phyloP scores from a whole-genome alignment of 305 asterid species.

The Solanum hybrid region DNA sequence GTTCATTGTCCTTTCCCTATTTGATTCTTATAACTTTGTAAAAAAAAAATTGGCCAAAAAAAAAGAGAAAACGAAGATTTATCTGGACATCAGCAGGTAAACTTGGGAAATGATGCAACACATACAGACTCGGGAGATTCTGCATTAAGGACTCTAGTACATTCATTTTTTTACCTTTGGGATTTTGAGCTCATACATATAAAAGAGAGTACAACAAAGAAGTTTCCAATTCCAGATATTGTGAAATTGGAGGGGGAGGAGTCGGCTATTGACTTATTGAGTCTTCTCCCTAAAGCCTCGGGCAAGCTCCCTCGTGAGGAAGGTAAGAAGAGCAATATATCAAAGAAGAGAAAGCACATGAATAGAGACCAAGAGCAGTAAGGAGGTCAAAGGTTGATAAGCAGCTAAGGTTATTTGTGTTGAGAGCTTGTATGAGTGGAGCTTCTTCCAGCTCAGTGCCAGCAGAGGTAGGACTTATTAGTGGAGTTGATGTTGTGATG shows the following conservation, averaged over 20 bases:
- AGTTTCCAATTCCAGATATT: too few relatives aligned
- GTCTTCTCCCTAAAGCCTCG: background rate
- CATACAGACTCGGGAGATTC: background rate
- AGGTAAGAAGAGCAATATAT: too few relatives aligned
- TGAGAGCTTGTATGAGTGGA: background rate
- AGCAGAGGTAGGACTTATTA: background rate
- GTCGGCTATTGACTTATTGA: too few relatives aligned
- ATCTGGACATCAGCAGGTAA: background rate
- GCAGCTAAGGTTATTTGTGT: background rate
- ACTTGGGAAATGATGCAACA: background rate
- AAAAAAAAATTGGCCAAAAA: too few relatives aligned
- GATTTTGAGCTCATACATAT: background rate
- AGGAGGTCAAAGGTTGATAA: background rate
- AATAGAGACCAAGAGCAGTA: background rate
- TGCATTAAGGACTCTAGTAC: background rate
- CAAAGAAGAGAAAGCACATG: background rate
- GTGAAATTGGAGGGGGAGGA: background rate
- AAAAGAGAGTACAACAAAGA: too few relatives aligned
- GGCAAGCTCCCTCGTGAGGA: background rate
- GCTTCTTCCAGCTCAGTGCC: background rate
- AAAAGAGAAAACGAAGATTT: too few relatives aligned
- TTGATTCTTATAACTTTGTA: background rate
- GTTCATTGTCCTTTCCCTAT: background rate
- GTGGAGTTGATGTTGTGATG: background rate
- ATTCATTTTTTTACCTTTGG: too few relatives aligned